These are phyloP conservation scores for Clavispora santaluciae DNA, from an alignment of 805 yeast species.

Conservation along the genomic window DNA sequence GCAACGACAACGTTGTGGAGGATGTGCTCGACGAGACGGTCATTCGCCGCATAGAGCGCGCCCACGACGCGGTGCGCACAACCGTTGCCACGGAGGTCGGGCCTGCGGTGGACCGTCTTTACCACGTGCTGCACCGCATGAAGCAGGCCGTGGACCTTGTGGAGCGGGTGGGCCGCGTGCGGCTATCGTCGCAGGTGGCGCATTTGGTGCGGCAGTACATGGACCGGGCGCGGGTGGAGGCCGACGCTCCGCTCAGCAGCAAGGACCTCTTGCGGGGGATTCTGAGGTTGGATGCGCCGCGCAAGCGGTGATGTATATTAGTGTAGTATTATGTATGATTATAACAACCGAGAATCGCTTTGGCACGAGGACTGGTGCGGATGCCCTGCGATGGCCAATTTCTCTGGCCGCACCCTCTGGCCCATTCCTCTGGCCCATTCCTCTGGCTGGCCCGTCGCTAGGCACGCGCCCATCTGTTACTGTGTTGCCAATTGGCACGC, in stretches of 20 bases:
- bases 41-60: background rate
- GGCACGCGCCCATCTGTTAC: too few species aligned
- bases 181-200: conserved; percentile 8
- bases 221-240: conserved; percentile 2
- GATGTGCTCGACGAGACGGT: background rate
- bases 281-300: conserved; percentile 2
- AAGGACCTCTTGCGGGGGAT: conserved; percentile 3
- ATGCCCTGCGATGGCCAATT: too few species aligned
- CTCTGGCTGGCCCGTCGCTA: too few species aligned
- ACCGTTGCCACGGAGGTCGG: conserved; percentile 19
- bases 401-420: too few species aligned
- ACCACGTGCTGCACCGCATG: conserved; percentile 26
- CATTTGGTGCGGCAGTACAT: conserved; percentile 8
- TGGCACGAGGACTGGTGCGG: too few species aligned
- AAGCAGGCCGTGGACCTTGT: conserved; percentile 21
- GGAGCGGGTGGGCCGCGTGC: conserved; percentile 6
- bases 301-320: conserved; percentile 4
- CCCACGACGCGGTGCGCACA: conserved; percentile 9
- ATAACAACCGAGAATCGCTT: too few species aligned
- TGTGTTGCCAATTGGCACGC: too few species aligned
- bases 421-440: too few species aligned
- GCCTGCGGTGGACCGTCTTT: conserved; percentile 34
- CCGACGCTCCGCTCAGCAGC: background rate
- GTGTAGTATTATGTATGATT: conserved; percentile 1
- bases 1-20: background rate